These are phyloP conservation scores for Hysterangium stoloniferum DNA, from an alignment of 768 basidiomycete genomes.

Conservation along the genomic window DNA sequence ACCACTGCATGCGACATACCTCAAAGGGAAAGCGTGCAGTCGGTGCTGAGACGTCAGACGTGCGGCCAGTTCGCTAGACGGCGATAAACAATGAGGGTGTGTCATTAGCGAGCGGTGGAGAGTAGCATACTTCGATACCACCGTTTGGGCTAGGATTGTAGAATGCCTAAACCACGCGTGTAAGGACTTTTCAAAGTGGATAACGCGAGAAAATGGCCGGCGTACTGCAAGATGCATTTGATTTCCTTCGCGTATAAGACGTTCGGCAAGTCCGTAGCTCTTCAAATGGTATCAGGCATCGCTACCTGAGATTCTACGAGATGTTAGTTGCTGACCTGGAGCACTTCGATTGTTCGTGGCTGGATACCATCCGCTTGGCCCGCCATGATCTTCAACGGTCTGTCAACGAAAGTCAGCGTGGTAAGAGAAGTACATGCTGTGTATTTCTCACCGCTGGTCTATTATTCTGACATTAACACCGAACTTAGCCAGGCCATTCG, in stretches of 20 bases:
- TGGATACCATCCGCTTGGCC: conserved; percentile 53
- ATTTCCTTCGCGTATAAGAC: conserved; percentile 52
- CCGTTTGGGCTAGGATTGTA: conserved; percentile 59
- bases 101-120: background rate
- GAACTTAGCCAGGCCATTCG: conserved; percentile 49
- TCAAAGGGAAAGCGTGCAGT: conserved; percentile 68
- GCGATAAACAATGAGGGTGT: conserved; percentile 2
- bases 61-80: conserved; percentile 62
- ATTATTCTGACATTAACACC: conserved; percentile 54
- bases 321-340: conserved; percentile 32
- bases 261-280: conserved; percentile 73
- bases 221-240: conserved; percentile 65
- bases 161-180: conserved; percentile 44
- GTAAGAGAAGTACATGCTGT: background rate
- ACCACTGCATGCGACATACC: conserved; percentile 28
- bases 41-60: conserved; percentile 51
- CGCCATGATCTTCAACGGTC: conserved; percentile 38
- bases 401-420: conserved; percentile 14
- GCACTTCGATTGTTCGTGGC: conserved; percentile 45
- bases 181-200: background rate
- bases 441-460: conserved; percentile 41
- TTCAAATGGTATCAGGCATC: conserved; percentile 20
- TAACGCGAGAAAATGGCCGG: conserved; percentile 8
- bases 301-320: background rate
- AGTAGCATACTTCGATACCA: conserved; percentile 46